Percentiles rank a stretch among this genome's conserved stretches.
Evolutionary conservation across 2,329 filamentous ascomycete genomes (phyloP).

Genomic region (Neofusicoccum cordaticola): DNA sequence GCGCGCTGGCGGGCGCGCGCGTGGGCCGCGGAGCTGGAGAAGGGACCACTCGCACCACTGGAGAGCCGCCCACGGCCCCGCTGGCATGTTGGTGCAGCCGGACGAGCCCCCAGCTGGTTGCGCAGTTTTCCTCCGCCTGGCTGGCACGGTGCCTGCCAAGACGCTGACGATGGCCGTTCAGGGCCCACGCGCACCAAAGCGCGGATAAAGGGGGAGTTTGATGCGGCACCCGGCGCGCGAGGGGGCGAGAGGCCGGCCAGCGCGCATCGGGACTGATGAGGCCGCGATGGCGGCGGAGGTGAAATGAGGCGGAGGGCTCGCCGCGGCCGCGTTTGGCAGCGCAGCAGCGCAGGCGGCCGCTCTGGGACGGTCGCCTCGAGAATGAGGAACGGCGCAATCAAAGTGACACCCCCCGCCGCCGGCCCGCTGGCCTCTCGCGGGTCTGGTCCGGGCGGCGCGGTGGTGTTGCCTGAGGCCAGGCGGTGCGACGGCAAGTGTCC

Average conservation of each 20-base stretch:
- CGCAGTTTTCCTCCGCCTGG: not conserved
- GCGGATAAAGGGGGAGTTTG: not conserved
- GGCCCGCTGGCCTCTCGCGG: not conserved
- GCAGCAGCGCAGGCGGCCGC: not conserved
- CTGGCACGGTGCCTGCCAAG: conserved; percentile 5
- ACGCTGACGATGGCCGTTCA: not conserved
- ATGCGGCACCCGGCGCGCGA: not conserved
- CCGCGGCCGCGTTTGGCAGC: not conserved
- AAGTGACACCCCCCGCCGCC: not conserved
- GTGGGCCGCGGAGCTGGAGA: not conserved
- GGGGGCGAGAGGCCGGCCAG: not conserved
- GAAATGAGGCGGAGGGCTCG: not conserved
- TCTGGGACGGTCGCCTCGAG: conserved; percentile 5
- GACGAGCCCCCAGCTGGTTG: not conserved
- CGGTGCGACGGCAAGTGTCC: not conserved
- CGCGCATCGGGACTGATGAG: not conserved
- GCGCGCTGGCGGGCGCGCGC: not conserved
- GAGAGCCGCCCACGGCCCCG: too few relatives aligned
- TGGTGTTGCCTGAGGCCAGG: not conserved
- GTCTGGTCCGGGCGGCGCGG: not conserved
- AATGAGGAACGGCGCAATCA: not conserved
- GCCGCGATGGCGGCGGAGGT: not conserved
- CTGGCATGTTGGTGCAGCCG: too few relatives aligned
- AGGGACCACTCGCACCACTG: not conserved
- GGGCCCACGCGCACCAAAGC: not conserved